Base-by-base conservation (phyloP, 2,329 filamentous ascomycete species). In the Elsinoe fawcettii region DNA sequence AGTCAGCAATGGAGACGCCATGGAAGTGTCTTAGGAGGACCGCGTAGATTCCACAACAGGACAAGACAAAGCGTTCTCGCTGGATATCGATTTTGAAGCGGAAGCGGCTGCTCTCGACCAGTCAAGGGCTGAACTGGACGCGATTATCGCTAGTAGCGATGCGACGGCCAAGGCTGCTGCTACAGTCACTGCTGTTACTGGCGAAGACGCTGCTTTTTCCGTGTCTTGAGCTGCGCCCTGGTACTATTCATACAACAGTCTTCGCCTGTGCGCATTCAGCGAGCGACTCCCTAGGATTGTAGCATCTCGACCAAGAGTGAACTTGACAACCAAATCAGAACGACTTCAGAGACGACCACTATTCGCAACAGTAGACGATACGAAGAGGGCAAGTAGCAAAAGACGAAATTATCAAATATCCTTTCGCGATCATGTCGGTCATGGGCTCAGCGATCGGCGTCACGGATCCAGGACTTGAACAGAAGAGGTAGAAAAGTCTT, bases 11-110 rank as follows among this genome's bases (percentile, higher is more conserved):
- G 68, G 67, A 30, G 85, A 88, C 70, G 81, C 80, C 1, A 88
- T 88, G 85, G 85, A 88, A 63, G 76, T 84, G 47, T 84, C 82
- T 14, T 53, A 34, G 37, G 37, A 51, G 55, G 32, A 39, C 22
- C 9, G 22, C 20, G 11, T 25, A 27, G 5, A 23, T 7, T 25
- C 20, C 9, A 11, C 6, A 23, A n/a, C 20, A 25, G 20, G n/a
- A 23, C 41, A 18, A 25, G 41, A 46, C 12, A 25, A 46, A 14
- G 41, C 23, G 20, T 12, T 25, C 18, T 14, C n/a, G 20, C 5
- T 25, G 12, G 2, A n/a, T 9, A 27, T 25, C 9, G 23, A 25
- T 20, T 12, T 46, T n/a, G 22, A 25, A n/a, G 34, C 14, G 34
- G 22, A 46, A 46, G 22, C 20, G 18, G 41, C 23, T 18, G 41